These are phyloP conservation scores for Stylonectria norvegica DNA, from an alignment of 2,329 filamentous ascomycete species.

Conservation along the genomic window DNA sequence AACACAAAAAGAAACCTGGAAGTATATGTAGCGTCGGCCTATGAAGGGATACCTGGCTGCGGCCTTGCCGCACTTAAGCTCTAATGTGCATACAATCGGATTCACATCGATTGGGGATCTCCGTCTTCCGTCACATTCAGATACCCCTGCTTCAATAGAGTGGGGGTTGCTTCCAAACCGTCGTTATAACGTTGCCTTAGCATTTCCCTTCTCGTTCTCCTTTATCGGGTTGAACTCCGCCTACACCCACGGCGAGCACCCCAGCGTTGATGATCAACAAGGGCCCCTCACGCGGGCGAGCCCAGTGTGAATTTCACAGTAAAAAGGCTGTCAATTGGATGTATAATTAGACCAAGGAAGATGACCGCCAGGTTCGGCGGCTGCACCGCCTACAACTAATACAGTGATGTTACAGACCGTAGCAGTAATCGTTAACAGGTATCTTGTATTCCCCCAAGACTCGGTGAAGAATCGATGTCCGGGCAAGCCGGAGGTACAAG, in stretches of 20 bases:
- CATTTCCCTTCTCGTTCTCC: no score
- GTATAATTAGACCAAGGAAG: no score
- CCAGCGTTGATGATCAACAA: conserved; percentile 16
- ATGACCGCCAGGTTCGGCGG: conserved; percentile 11
- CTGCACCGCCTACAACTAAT: no score
- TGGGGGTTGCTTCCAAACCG: no score
- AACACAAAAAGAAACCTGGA: no score
- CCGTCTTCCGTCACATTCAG: no score
- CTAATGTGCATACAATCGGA: not conserved
- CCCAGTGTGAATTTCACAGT: conserved; percentile 7
- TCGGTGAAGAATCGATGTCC: conserved; percentile 24
- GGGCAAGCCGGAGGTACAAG: conserved; percentile 22
- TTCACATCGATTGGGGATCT: not conserved
- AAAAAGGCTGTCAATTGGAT: no score
- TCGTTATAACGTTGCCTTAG: no score
- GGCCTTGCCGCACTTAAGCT: not conserved
- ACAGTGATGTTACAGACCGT: no score
- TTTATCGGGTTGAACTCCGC: conserved; percentile 20
- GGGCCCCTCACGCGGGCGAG: conserved; percentile 12
- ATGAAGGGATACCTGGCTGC: not conserved
- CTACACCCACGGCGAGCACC: conserved; percentile 23
- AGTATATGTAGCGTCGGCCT: no score
- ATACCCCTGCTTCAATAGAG: no score
- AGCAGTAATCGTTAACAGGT: no score
- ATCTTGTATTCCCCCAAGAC: conserved; percentile 6